A percentile compares a stretch with the other conserved stretches of the same genome.
phyloP scores from a whole-genome alignment of 2,329 filamentous ascomycete species.

The Cyclaneusma minus region DNA sequence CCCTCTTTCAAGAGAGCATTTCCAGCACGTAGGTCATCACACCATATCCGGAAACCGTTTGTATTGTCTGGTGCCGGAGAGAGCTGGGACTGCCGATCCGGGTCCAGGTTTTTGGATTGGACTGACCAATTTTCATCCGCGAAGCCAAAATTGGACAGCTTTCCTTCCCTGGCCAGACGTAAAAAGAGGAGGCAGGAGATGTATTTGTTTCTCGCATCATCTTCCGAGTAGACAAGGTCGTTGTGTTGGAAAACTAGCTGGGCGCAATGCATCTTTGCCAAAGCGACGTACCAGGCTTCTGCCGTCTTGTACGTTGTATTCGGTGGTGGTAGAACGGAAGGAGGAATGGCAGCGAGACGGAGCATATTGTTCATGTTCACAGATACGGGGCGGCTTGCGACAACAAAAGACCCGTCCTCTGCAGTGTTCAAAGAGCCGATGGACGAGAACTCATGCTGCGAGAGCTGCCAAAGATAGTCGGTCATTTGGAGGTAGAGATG shows the following conservation, averaged over 20 bases:
- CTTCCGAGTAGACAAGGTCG: constrained; percentile 19
- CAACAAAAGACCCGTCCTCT: constrained; percentile 2
- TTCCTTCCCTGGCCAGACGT: constrained; percentile 13
- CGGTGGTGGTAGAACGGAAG: constrained; percentile 4
- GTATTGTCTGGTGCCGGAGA: no score
- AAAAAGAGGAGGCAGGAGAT: constrained; percentile 26
- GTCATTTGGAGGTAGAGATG: constrained; percentile 7
- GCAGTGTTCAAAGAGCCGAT: constrained; percentile 7
- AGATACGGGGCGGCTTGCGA: constrained; percentile 6
- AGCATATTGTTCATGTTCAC: constrained; percentile 10
- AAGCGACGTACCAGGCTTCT: constrained; percentile 5
- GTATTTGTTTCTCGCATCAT: constrained; percentile 27
- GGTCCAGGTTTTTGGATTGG: constrained; percentile 5
- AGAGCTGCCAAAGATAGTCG: constrained; percentile 6
- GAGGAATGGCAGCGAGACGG: constrained; percentile 5
- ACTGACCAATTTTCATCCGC: constrained; percentile 17
- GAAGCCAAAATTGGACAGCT: constrained; percentile 10
- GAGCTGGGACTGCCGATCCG: no score
- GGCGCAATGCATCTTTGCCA: constrained; percentile 9
- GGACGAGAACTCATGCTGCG: constrained; percentile 5
- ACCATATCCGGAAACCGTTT: constrained; percentile 19
- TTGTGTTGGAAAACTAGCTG: constrained; percentile 26
- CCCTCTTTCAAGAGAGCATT: constrained; percentile 20
- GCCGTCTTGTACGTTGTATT: constrained; percentile 5
- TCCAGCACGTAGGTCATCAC: constrained; percentile 19